Conservation (phyloP, 805 yeast genomes). For the Kazachstania kunashirensis region DNA sequence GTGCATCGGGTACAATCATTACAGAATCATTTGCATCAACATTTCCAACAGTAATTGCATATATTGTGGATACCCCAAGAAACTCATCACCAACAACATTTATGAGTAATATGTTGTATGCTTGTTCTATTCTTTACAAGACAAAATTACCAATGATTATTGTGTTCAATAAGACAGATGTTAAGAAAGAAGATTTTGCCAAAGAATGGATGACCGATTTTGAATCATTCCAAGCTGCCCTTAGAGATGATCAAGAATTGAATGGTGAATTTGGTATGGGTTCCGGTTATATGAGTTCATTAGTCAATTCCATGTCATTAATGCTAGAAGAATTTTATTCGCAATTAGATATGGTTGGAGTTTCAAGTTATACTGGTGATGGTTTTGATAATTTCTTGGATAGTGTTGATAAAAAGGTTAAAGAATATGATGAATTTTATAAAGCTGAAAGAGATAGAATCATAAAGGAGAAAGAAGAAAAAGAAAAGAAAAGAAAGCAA, state of each 20-base stretch:
- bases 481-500: slow-evolving; percentile 63
- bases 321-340: slow-evolving; percentile 95
- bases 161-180: slow-evolving; percentile 93
- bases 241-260: slow-evolving; percentile 55
- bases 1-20: slow-evolving; percentile 92
- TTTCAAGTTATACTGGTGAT: slow-evolving; percentile 83
- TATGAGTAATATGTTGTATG: slow-evolving; percentile 96
- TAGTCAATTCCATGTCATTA: slow-evolving; percentile 88
- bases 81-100: slow-evolving; percentile 91
- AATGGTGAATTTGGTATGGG: slow-evolving; percentile 44
- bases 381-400: slow-evolving; percentile 86
- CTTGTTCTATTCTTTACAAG: slow-evolving; percentile 92
- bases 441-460: slow-evolving; percentile 79
- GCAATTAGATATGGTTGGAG: slow-evolving; percentile 85
- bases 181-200: slow-evolving; percentile 74
- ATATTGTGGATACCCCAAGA: slow-evolving; percentile 93
- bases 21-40: slow-evolving; percentile 95
- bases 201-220: slow-evolving; percentile 97
- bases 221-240: slow-evolving; percentile 77
- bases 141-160: slow-evolving; percentile 94
- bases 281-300: slow-evolving; percentile 88
- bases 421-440: slow-evolving; percentile 77
- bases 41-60: slow-evolving; percentile 92
- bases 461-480: slow-evolving; percentile 62
- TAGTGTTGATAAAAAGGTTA: slow-evolving; percentile 79